phyloP scores from a whole-genome alignment of 2,329 filamentous ascomycete species.

The Monosporascus sp. region DNA sequence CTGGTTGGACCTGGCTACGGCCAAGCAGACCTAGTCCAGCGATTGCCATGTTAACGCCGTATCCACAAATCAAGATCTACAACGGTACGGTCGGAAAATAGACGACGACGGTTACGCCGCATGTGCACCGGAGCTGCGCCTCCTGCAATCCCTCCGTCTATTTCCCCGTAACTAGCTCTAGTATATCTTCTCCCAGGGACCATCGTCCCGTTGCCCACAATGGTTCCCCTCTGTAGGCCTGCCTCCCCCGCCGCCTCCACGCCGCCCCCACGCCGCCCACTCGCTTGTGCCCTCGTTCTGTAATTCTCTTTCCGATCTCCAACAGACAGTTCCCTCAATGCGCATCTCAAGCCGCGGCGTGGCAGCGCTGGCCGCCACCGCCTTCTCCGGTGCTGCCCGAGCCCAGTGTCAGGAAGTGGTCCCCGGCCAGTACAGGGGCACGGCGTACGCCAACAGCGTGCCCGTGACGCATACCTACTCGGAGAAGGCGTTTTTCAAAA shows the following conservation, averaged over 20 bases:
- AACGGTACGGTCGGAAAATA: too few species aligned
- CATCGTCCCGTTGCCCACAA: background rate
- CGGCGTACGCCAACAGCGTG: conserved; percentile 1
- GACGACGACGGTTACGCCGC: background rate
- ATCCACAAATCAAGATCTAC: background rate
- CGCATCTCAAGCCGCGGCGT: background rate
- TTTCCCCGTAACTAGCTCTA: background rate
- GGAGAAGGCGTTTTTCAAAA: conserved; percentile 3
- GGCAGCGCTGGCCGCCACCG: background rate
- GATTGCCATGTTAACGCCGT: background rate
- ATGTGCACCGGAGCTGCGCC: background rate
- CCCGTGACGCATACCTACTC: background rate
- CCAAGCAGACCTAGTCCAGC: too few species aligned
- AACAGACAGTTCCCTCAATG: background rate
- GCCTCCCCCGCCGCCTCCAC: background rate
- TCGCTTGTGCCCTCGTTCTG: background rate
- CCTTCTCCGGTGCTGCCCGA: background rate
- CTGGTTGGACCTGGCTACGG: background rate
- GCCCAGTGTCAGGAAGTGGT: conserved; percentile 1
- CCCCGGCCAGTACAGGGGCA: conserved; percentile 1
- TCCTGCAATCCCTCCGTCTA: background rate
- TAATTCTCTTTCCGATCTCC: background rate
- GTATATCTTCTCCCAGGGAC: background rate
- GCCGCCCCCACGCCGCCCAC: background rate
- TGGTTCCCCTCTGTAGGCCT: background rate